Evolutionary conservation across 179 eudicot genomes (phyloP).

Genomic region (Dionaea muscipula): DNA sequence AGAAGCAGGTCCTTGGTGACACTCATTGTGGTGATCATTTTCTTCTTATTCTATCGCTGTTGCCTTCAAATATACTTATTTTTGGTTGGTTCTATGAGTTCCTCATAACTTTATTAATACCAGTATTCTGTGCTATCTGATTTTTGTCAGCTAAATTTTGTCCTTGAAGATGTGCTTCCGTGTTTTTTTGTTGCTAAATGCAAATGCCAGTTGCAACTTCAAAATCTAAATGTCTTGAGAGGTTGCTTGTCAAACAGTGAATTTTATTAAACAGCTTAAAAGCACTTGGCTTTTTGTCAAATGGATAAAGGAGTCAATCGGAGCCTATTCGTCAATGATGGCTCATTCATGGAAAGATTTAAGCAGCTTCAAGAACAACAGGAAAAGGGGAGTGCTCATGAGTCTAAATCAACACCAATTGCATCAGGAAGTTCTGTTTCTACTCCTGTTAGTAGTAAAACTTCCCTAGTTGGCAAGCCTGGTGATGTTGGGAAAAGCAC

Average conservation of each 20-base stretch:
- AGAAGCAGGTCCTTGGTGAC: too few species aligned
- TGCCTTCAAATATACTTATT: too few species aligned
- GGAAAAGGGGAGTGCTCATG: conserved; percentile 23
- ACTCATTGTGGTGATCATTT: too few species aligned
- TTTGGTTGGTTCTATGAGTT: too few species aligned
- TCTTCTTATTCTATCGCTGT: too few species aligned
- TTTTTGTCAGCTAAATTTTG: too few species aligned
- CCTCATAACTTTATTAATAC: too few species aligned
- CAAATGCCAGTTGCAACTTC: conserved; percentile 2
- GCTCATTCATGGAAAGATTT: conserved; percentile 91
- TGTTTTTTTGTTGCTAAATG: not conserved
- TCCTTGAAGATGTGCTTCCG: too few species aligned
- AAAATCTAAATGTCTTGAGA: conserved; percentile 28
- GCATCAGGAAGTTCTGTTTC: conserved; percentile 30
- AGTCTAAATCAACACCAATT: conserved; percentile 27
- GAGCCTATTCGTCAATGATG: conserved; percentile 76
- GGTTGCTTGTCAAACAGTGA: conserved; percentile 40
- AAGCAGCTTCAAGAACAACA: conserved; percentile 70
- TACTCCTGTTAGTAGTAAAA: conserved; percentile 33
- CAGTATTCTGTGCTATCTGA: too few species aligned
- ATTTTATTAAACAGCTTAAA: conserved; percentile 29
- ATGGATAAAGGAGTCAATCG: conserved; percentile 65
- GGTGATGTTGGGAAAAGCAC: conserved; percentile 25
- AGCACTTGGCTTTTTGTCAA: conserved; percentile 16
- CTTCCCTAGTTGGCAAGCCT: conserved; percentile 26